Base-by-base conservation (phyloP, 352 stramenopile genomes). In the Phytophthora pseudosyringae region DNA sequence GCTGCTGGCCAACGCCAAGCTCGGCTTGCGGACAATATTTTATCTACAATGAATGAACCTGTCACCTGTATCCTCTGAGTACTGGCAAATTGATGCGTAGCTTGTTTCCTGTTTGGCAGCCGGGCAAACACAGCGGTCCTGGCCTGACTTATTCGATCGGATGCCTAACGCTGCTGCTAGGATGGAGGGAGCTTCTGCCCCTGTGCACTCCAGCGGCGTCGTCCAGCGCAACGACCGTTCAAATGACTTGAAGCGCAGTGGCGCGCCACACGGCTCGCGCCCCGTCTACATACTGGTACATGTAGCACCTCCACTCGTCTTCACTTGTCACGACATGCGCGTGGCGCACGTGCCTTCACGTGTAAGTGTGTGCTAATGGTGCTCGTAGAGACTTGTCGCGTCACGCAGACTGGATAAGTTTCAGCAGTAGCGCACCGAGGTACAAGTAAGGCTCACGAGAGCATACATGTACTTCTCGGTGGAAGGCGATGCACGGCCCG, bases 401-500 rank as follows among this genome's bases (percentile, higher is more conserved):
- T 16, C 16, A 6, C 29, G 21, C 3, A 15, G 26, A 25, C 36
- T 48, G 50, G 36, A 40, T 56, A 29, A 3, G 12, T 57, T 35
- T 46, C 49, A 59, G 36, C 36, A 50, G 35, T 40, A 49, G 9
- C 50, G 11, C 50, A 48, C 50, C 49, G 36, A 39, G 18, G 31
- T 35, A 11, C 10, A 35, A 2, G 35, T 38, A 47, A 61, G 18
- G 44, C 35, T 51, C 36, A 61, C 31, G 31, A 53, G 4, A 44
- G 32, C 28, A 32, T 33, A 61, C 53, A 18, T 32, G 10, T 10
- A 26, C 28, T 65, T 59, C 47, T 65, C 44, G 36, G 44, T 51
- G 36, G 32, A 61, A 57, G 29, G 8, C 32, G 33, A n/a, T 44
- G 40, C 25, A 44, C 26, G 59, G 32, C 18, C 33, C 10, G 52